Evolutionary conservation across 2,329 filamentous ascomycete species (phyloP).

Genomic region (Bretziella fagacearum): DNA sequence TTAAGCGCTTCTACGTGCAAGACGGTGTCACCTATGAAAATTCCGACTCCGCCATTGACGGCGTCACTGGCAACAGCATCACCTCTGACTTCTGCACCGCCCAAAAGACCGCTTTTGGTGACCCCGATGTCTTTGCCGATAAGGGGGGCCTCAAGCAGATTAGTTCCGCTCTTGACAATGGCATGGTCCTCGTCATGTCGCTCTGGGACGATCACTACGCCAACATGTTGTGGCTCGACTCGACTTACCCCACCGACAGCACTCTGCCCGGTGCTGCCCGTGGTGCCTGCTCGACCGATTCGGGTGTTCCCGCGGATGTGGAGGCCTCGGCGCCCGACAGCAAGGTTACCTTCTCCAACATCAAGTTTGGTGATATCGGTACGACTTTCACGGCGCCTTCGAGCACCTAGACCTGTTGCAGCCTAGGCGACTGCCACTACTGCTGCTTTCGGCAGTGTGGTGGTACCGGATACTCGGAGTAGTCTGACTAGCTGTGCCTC

Average conservation of each 20-base stretch:
- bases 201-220: slow-evolving; percentile 38
- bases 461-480: too few species aligned
- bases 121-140: slow-evolving; percentile 20
- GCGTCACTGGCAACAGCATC: slow-evolving; percentile 40
- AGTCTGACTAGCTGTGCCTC: too few species aligned
- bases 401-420: too few species aligned
- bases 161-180: slow-evolving; percentile 34
- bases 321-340: slow-evolving; percentile 21
- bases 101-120: slow-evolving; percentile 39
- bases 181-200: slow-evolving; percentile 49
- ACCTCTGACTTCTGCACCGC: slow-evolving; percentile 39
- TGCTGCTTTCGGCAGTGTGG: too few species aligned
- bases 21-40: slow-evolving; percentile 35
- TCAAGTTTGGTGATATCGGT: slow-evolving; percentile 31
- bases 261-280: slow-evolving; percentile 17
- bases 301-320: slow-evolving; percentile 17
- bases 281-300: slow-evolving; percentile 17
- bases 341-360: slow-evolving; percentile 32
- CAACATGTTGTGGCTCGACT: slow-evolving; percentile 63
- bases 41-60: slow-evolving; percentile 20
- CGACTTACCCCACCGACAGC: too few species aligned
- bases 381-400: slow-evolving; percentile 28
- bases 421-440: too few species aligned
- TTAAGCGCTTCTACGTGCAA: slow-evolving; percentile 45
- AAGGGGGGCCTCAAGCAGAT: slow-evolving; percentile 38